Conservation (phyloP, 352 stramenopile genomes). For the Globisporangium sylvaticum region DNA sequence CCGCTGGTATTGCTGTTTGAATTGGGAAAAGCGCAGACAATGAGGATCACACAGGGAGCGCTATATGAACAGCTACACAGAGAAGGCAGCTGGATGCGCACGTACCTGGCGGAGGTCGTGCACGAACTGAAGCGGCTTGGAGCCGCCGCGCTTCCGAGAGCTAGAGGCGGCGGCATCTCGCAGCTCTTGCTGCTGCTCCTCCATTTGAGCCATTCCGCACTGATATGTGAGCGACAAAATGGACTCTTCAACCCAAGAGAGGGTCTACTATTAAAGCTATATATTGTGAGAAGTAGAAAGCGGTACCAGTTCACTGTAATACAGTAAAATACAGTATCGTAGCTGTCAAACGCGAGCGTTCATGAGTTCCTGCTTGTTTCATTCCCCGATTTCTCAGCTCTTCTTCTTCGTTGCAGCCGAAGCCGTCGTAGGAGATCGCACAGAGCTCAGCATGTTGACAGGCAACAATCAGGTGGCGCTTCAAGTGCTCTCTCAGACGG, state of each 20-base stretch:
- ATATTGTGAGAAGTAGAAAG: not conserved
- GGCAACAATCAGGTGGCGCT: no score
- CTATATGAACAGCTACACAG: not conserved
- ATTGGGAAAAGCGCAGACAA: not conserved
- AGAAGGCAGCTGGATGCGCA: not conserved
- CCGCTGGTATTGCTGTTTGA: conserved; percentile 40
- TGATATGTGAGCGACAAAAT: not conserved
- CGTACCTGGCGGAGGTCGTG: conserved; percentile 16
- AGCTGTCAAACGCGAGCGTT: no score
- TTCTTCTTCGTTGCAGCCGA: no score
- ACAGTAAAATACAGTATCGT: not conserved
- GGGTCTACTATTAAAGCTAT: not conserved
- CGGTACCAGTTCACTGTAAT: not conserved
- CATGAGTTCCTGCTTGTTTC: no score
- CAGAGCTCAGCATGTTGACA: no score
- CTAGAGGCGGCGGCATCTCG: not conserved
- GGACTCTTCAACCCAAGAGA: conserved; percentile 2
- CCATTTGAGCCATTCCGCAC: not conserved
- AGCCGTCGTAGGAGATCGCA: no score
- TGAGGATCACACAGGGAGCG: not conserved
- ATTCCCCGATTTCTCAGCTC: no score
- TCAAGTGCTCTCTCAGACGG: no score
- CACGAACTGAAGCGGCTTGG: conserved; percentile 21
- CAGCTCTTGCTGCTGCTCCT: conserved; percentile 2
- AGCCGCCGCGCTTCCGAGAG: not conserved